Percentiles rank a stretch among this genome's conserved stretches.
These are phyloP conservation scores for Apophysomyces elegans DNA, from an alignment of 371 early-diverging fungal species.

Conservation along the genomic window DNA sequence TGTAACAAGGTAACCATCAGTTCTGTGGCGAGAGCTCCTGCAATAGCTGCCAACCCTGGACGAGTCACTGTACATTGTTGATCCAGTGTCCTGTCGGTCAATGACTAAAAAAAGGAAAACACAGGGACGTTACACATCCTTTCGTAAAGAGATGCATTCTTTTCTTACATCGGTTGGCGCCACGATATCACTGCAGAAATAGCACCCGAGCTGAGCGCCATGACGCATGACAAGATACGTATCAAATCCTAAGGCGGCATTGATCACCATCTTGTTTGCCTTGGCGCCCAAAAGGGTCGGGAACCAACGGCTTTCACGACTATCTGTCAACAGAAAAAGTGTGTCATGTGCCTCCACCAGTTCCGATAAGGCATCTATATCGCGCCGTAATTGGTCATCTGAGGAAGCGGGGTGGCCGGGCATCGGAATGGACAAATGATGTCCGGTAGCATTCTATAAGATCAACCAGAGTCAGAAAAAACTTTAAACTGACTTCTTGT, in stretches of 20 bases:
- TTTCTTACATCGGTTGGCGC: constrained; percentile 86
- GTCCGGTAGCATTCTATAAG: constrained; percentile 68
- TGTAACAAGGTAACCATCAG: constrained; percentile 87
- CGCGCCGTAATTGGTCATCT: constrained; percentile 47
- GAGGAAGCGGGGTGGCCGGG: constrained; percentile 82
- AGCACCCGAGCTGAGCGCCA: constrained; percentile 85
- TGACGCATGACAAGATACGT: constrained; percentile 97
- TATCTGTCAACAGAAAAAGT: constrained; percentile 91
- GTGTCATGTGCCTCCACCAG: constrained; percentile 83
- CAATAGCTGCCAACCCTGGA: constrained; percentile 91
- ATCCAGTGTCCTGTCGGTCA: constrained; percentile 91
- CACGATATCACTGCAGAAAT: constrained; percentile 96
- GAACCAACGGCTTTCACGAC: constrained; percentile 95
- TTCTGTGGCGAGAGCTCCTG: constrained; percentile 88
- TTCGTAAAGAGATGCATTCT: too few species aligned
- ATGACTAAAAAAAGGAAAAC: constrained; percentile 59
- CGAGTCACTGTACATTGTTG: constrained; percentile 98
- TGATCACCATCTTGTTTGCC: constrained; percentile 78
- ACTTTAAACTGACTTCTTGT: too few species aligned
- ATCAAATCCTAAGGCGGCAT: constrained; percentile 95
- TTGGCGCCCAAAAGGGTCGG: constrained; percentile 84
- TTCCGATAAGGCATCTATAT: constrained; percentile 57
- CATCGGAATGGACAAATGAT: constrained; percentile 87
- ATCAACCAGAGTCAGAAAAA: neutral
- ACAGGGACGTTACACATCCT: too few species aligned